Percentiles rank a stretch among this genome's conserved stretches.
Conservation (phyloP, 75 land plant genomes). For the Selaginella moellendorffii region DNA sequence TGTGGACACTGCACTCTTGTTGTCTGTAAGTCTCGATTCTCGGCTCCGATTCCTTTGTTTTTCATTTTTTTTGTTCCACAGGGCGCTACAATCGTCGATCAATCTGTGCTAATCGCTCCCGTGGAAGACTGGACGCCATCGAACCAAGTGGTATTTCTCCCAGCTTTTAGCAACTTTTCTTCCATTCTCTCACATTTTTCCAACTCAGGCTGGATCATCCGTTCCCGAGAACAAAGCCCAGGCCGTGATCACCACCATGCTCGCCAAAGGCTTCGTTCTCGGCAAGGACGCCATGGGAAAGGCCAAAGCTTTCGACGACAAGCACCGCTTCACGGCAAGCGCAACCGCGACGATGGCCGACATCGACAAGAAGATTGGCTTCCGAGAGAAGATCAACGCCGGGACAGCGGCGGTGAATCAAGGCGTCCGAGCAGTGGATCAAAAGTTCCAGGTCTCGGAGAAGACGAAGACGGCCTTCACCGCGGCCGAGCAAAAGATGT, state of each 20-base stretch:
- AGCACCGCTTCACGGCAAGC: conserved; percentile 45
- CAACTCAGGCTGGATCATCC: neutral
- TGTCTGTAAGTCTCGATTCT: conserved; percentile 43
- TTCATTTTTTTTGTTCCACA: conserved; percentile 13
- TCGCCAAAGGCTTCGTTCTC: conserved; percentile 54
- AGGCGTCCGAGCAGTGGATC: conserved; percentile 51
- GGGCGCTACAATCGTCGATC: conserved; percentile 81
- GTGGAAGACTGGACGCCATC: conserved; percentile 22
- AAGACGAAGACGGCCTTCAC: conserved; percentile 54
- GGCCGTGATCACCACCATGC: conserved; percentile 65
- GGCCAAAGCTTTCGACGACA: conserved; percentile 68
- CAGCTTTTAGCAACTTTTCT: no score
- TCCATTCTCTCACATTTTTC: no score
- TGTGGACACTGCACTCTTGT: conserved; percentile 72
- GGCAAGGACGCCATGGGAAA: conserved; percentile 60
- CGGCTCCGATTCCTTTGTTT: neutral
- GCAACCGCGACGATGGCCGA: conserved; percentile 45
- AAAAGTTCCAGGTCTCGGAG: conserved; percentile 68
- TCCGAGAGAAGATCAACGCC: conserved; percentile 41
- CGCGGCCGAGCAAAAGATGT: conserved; percentile 57
- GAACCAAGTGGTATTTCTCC: no score
- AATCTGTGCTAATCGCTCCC: conserved; percentile 32
- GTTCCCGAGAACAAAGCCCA: conserved; percentile 45
- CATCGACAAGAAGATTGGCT: conserved; percentile 52
- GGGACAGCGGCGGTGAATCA: conserved; percentile 48